phyloP scores from a whole-genome alignment of 1,284 basidiomycete species.

The Moniliophthora roreri region DNA sequence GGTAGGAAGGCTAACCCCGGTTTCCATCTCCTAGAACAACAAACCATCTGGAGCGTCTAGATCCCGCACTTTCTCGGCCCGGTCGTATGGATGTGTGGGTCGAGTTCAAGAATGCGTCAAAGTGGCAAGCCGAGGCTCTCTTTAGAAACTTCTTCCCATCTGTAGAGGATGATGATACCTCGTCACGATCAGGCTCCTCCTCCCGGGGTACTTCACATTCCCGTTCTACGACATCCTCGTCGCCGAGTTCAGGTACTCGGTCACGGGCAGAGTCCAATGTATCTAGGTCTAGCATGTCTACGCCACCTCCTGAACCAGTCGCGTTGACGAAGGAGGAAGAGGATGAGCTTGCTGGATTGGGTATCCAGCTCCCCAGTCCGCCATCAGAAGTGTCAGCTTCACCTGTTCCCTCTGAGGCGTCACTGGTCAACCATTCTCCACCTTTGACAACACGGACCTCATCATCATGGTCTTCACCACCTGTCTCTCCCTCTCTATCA shows the following conservation, averaged over 20 bases:
- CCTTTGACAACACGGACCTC: constrained; percentile 20
- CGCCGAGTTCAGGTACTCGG: not conserved
- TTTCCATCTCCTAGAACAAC: constrained; percentile 59
- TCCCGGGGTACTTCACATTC: constrained; percentile 3
- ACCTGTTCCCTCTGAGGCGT: constrained; percentile 14
- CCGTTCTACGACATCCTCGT: constrained; percentile 19
- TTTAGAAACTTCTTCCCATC: constrained; percentile 88
- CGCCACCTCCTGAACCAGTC: not conserved
- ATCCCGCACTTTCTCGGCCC: constrained; percentile 81
- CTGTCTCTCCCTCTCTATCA: not conserved
- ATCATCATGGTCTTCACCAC: constrained; percentile 11
- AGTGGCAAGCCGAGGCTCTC: constrained; percentile 77
- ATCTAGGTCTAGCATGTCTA: not conserved
- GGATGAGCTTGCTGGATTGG: constrained; percentile 42
- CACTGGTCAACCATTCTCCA: constrained; percentile 32
- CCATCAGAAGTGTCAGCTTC: not conserved
- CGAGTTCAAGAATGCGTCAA: constrained; percentile 82
- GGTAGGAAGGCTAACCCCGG: constrained; percentile 1
- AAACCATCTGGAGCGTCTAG: constrained; percentile 81
- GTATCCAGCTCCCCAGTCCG: constrained; percentile 39
- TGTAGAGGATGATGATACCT: constrained; percentile 42
- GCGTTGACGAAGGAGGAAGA: constrained; percentile 31
- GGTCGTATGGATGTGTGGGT: constrained; percentile 91
- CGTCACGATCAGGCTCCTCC: not conserved
- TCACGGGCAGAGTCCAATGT: not conserved